These are phyloP conservation scores for Globisporangium barbulae DNA, from an alignment of 352 stramenopile species.

Conservation along the genomic window DNA sequence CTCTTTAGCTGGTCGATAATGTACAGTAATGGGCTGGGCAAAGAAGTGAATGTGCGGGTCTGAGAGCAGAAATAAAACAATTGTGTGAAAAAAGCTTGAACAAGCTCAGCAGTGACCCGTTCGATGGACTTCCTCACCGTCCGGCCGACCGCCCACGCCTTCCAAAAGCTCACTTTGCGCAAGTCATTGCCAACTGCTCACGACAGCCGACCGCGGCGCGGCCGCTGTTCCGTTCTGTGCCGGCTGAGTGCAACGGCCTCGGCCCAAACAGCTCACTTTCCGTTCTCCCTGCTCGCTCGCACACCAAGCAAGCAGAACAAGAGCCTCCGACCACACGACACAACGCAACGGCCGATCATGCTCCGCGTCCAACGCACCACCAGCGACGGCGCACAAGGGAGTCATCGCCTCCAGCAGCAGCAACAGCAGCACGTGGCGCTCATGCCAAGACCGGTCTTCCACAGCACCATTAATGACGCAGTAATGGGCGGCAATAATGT, in stretches of 20 bases:
- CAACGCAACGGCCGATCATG: background rate
- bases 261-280: slow-evolving; percentile 1
- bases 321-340: background rate
- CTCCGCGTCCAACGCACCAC: slow-evolving; percentile 8
- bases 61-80: too few relatives aligned
- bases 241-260: background rate
- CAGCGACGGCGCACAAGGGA: background rate
- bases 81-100: too few relatives aligned
- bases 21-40: too few relatives aligned
- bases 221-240: background rate
- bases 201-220: background rate
- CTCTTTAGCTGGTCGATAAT: too few relatives aligned
- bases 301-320: background rate
- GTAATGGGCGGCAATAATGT: too few relatives aligned
- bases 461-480: background rate
- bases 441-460: background rate
- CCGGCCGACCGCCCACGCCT: background rate
- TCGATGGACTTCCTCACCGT: background rate
- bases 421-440: background rate
- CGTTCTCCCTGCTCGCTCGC: background rate
- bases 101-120: too few relatives aligned
- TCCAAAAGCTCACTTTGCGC: background rate
- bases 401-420: background rate
- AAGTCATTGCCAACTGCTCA: background rate
- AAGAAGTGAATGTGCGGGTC: too few relatives aligned